Conservation (phyloP, 2,329 filamentous ascomycete species). For the Hymenoscyphus linearis region DNA sequence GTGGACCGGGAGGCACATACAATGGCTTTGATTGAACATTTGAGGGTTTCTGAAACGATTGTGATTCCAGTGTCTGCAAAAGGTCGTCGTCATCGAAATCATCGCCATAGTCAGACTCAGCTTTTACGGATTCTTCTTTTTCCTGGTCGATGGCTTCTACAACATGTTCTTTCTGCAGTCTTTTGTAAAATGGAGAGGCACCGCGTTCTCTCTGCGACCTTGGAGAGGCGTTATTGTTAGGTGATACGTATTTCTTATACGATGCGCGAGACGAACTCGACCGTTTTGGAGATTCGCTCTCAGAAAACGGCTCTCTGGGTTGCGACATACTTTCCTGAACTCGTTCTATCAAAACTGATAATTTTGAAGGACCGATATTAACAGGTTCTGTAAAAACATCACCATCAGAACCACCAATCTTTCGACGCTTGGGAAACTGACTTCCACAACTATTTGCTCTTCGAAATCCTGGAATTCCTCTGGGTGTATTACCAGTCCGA, state of each 20-base stretch:
- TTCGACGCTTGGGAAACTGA: conserved; percentile 68
- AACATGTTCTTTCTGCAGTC: background rate
- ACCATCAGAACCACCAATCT: conserved; percentile 36
- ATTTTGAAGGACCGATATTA: conserved; percentile 49
- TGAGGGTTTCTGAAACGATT: conserved; percentile 20
- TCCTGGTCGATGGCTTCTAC: background rate
- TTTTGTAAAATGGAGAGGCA: background rate
- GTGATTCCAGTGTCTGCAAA: conserved; percentile 49
- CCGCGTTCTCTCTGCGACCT: background rate
- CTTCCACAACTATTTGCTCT: conserved; percentile 64
- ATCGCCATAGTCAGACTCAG: conserved; percentile 30
- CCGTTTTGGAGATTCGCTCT: background rate
- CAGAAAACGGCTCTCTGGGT: conserved; percentile 25
- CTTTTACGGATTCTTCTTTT: conserved; percentile 3
- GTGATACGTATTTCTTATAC: background rate
- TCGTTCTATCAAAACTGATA: conserved; percentile 58
- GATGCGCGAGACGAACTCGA: background rate
- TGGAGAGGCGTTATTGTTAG: background rate
- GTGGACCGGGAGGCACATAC: conserved; percentile 4
- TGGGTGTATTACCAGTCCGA: conserved; percentile 37
- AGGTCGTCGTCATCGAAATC: conserved; percentile 50
- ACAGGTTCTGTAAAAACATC: conserved; percentile 32
- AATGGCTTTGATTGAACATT: background rate
- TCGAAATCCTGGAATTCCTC: conserved; percentile 47
- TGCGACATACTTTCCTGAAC: conserved; percentile 48